Evolutionary conservation across 192 early-diverging fungal species (phyloP).

Genomic region (Backusella macrospora): DNA sequence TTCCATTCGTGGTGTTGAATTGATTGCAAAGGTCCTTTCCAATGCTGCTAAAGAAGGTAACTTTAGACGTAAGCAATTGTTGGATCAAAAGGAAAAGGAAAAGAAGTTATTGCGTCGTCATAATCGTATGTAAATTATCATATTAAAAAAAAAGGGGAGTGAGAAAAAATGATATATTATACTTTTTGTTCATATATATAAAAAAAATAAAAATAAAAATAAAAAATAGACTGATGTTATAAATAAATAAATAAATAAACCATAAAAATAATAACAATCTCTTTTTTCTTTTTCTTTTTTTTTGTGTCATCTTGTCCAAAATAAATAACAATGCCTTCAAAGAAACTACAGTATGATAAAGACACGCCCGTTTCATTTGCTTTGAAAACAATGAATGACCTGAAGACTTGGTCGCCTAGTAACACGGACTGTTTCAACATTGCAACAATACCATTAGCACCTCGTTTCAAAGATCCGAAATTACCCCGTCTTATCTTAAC

Average conservation of each 20-base stretch:
- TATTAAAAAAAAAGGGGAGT: background rate
- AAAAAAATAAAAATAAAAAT: background rate
- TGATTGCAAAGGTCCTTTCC: conserved; percentile 82
- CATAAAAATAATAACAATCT: background rate
- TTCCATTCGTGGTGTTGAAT: conserved; percentile 70
- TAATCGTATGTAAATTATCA: background rate
- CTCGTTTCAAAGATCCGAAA: background rate
- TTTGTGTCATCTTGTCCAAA: background rate
- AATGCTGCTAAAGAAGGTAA: conserved; percentile 70
- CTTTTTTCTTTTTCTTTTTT: background rate
- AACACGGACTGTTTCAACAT: conserved; percentile 24
- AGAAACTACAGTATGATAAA: background rate
- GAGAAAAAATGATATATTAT: background rate
- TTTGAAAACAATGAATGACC: conserved; percentile 18
- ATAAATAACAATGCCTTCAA: conserved; percentile 25
- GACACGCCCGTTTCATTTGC: conserved; percentile 24
- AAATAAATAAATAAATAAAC: background rate
- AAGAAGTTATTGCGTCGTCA: conserved; percentile 18
- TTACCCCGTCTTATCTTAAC: conserved; percentile 47
- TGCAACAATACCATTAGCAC: background rate
- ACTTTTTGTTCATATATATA: background rate
- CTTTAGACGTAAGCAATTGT: conserved; percentile 39
- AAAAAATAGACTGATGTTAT: background rate
- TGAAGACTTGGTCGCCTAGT: conserved; percentile 24
- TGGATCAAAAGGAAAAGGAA: conserved; percentile 39